Evolutionary conservation across 2,329 filamentous ascomycete species (phyloP).

Genomic region (Colletotrichum plurivorum): DNA sequence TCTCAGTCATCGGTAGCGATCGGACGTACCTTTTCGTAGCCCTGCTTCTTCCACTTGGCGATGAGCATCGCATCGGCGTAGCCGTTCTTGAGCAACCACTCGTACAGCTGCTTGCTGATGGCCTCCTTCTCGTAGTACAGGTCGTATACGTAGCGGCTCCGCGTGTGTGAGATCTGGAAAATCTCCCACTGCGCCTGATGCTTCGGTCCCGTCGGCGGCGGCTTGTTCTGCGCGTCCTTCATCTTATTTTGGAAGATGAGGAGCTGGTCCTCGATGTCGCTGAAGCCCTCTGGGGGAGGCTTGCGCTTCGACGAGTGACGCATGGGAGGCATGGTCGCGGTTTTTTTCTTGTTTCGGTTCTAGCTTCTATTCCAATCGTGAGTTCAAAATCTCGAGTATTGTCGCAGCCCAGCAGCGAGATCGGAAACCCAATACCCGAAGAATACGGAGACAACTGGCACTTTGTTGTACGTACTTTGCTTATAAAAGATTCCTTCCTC

Average conservation of each 20-base stretch:
- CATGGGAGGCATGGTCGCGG: slow-evolving; percentile 77
- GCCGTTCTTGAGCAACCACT: slow-evolving; percentile 95
- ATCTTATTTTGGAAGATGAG: slow-evolving; percentile 91
- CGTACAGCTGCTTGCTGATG: slow-evolving; percentile 92
- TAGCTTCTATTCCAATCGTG: no score
- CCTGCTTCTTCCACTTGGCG: slow-evolving; percentile 99
- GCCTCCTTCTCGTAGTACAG: slow-evolving; percentile 98
- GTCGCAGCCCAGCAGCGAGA: no score
- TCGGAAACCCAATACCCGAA: no score
- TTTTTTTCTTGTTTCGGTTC: background rate
- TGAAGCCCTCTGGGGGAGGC: slow-evolving; percentile 87
- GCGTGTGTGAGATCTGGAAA: slow-evolving; percentile 96
- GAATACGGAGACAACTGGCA: no score
- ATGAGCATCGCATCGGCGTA: slow-evolving; percentile 97
- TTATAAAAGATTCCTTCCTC: no score
- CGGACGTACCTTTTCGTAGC: slow-evolving; percentile 88
- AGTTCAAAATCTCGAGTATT: background rate
- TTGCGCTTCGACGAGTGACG: slow-evolving; percentile 83
- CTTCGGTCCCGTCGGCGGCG: slow-evolving; percentile 83
- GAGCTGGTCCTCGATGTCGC: slow-evolving; percentile 89
- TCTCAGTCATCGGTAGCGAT: background rate
- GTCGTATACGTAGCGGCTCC: slow-evolving; percentile 94
- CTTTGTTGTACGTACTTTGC: no score
- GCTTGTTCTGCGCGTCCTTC: slow-evolving; percentile 94
- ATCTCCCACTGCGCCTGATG: slow-evolving; percentile 97